Percentiles rank a stretch among this genome's conserved stretches.
These are phyloP conservation scores for Craterostigma plantagineum DNA, from an alignment of 257 asterid species.

Conservation along the genomic window DNA sequence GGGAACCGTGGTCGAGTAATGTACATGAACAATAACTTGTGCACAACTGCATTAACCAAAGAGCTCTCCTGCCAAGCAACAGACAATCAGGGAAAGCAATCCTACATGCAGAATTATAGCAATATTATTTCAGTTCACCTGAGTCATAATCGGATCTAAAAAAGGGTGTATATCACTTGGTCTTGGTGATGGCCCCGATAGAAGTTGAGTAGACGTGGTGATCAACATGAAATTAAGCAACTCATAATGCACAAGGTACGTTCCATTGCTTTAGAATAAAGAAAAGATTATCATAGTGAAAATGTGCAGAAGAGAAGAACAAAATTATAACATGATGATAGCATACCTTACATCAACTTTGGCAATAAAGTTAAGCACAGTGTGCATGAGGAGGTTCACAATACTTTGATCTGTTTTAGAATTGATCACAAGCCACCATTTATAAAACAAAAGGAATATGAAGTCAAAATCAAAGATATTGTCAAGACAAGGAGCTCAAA, in stretches of 20 bases:
- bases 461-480: not conserved
- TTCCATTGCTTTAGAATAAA: conserved; percentile 27
- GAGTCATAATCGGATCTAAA: conserved; percentile 71
- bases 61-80: conserved; percentile 47
- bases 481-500: conserved; percentile 3
- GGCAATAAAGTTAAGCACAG: conserved; percentile 59
- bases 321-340: conserved; percentile 8
- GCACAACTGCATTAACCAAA: conserved; percentile 45
- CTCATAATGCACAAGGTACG: conserved; percentile 69
- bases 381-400: conserved; percentile 44
- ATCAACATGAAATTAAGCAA: conserved; percentile 69
- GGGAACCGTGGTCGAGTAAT: conserved; percentile 40
- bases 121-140: conserved; percentile 27
- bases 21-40: conserved; percentile 63
- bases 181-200: conserved; percentile 83
- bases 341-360: conserved; percentile 78
- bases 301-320: conserved; percentile 8
- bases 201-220: conserved; percentile 86
- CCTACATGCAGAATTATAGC: conserved; percentile 1
- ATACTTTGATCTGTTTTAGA: conserved; percentile 41
- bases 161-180: conserved; percentile 77
- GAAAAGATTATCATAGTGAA: no score
- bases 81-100: conserved; percentile 6
- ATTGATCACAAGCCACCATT: not conserved
- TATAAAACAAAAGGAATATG: not conserved